Conservation (phyloP, 23 red algal species). For the Gracilaria gracilis region DNA sequence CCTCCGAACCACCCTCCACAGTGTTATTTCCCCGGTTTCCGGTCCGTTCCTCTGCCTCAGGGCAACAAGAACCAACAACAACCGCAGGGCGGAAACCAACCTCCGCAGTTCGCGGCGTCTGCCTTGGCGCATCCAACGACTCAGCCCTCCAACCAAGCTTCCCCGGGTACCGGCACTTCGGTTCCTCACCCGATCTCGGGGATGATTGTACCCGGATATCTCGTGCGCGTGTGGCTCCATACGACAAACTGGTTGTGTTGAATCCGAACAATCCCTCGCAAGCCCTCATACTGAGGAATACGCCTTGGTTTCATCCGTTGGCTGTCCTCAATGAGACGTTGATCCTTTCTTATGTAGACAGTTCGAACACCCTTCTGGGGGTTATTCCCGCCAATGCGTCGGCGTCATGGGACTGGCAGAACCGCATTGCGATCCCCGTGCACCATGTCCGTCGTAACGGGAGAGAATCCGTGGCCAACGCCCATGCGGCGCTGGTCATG, state of each 20-base stretch:
- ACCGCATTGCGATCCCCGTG: not conserved
- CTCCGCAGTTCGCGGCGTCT: not conserved
- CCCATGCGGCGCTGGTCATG: not conserved
- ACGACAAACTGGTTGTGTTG: not conserved
- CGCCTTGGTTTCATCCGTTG: too few species aligned
- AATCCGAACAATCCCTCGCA: slow-evolving; percentile 1
- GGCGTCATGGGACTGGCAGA: not conserved
- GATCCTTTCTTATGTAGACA: too few species aligned
- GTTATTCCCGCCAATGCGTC: not conserved
- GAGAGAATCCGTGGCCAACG: too few species aligned
- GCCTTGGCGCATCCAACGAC: too few species aligned
- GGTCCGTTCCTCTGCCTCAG: too few species aligned
- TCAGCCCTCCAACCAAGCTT: too few species aligned
- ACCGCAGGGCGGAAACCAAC: not conserved
- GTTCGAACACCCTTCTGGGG: too few species aligned
- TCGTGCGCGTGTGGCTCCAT: not conserved
- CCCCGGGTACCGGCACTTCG: too few species aligned
- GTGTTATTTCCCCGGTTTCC: not conserved
- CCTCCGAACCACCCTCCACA: not conserved
- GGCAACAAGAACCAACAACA: not conserved
- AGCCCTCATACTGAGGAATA: not conserved
- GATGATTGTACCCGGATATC: too few species aligned
- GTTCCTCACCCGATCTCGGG: too few species aligned
- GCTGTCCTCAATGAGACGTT: too few species aligned
- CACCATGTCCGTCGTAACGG: slow-evolving; percentile 1